Conservation (phyloP, 1,284 basidiomycete species). For the Cystobasidium slooffiae region DNA sequence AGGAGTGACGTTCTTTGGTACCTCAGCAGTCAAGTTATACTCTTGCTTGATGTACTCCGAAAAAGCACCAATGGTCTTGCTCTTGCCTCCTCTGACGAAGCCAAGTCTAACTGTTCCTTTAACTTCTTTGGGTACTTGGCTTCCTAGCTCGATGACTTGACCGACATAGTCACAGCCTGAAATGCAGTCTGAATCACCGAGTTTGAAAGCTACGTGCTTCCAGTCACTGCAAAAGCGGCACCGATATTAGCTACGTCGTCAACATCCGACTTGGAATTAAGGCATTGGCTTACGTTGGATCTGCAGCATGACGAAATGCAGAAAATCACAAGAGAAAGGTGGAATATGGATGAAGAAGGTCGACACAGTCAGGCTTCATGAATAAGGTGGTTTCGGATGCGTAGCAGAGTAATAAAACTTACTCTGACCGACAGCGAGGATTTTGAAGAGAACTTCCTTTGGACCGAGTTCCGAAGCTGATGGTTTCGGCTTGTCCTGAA, state of each 20-base stretch:
- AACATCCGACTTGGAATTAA: background rate
- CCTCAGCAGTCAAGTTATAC: constrained; percentile 52
- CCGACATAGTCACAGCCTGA: constrained; percentile 68
- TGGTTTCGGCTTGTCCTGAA: constrained; percentile 54
- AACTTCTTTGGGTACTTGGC: constrained; percentile 62
- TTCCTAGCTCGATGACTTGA: constrained; percentile 64
- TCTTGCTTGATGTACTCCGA: constrained; percentile 59
- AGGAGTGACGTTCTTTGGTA: constrained; percentile 59
- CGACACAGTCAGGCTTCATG: background rate
- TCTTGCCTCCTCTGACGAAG: constrained; percentile 60
- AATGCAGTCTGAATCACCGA: constrained; percentile 56
- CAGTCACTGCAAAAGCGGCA: constrained; percentile 55
- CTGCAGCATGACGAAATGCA: constrained; percentile 47
- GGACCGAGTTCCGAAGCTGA: constrained; percentile 49
- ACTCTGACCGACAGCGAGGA: constrained; percentile 54
- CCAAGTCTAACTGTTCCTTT: constrained; percentile 66
- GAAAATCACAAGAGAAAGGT: background rate
- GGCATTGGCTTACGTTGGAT: constrained; percentile 50
- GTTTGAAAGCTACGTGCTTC: constrained; percentile 53
- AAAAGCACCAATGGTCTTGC: constrained; percentile 55
- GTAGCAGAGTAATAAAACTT: background rate
- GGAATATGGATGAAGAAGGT: background rate
- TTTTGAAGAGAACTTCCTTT: constrained; percentile 57
- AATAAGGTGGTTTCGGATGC: background rate
- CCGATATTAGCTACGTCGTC: too few relatives aligned